Evolutionary conservation across 768 basidiomycete species (phyloP).

Genomic region (Tulasnella sp.): DNA sequence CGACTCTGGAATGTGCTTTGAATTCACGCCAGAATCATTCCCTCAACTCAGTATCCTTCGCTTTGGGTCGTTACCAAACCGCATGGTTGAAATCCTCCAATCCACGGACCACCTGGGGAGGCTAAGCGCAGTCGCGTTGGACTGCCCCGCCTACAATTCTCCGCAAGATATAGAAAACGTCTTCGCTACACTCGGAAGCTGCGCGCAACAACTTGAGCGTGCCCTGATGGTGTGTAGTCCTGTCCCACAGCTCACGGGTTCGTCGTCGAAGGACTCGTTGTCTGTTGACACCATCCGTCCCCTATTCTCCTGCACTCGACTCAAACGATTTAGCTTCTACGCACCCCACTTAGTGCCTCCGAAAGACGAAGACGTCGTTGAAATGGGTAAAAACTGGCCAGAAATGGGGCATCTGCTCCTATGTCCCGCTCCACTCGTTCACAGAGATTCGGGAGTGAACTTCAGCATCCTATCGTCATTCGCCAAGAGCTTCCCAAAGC

Average conservation of each 20-base stretch:
- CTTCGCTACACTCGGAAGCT: neutral
- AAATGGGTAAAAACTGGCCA: constrained; percentile 3
- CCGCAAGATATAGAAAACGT: neutral
- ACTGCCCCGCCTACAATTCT: neutral
- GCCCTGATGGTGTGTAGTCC: neutral
- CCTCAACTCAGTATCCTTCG: neutral
- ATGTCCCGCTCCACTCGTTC: neutral
- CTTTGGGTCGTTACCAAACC: neutral
- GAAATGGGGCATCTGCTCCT: neutral
- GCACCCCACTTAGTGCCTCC: neutral
- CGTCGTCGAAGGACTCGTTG: neutral
- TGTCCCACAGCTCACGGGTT: neutral
- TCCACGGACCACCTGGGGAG: neutral
- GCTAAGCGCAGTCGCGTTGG: neutral
- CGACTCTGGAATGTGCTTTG: neutral
- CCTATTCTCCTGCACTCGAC: neutral
- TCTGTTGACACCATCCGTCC: neutral
- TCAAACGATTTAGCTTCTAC: neutral
- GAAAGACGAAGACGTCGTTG: neutral
- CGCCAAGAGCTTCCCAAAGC: neutral
- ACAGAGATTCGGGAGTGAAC: neutral
- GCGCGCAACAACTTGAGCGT: neutral
- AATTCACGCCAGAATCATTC: neutral
- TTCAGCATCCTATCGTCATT: neutral
- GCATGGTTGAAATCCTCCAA: neutral